Conservation (phyloP, 768 basidiomycete species). For the Lactifluus subvellereus region DNA sequence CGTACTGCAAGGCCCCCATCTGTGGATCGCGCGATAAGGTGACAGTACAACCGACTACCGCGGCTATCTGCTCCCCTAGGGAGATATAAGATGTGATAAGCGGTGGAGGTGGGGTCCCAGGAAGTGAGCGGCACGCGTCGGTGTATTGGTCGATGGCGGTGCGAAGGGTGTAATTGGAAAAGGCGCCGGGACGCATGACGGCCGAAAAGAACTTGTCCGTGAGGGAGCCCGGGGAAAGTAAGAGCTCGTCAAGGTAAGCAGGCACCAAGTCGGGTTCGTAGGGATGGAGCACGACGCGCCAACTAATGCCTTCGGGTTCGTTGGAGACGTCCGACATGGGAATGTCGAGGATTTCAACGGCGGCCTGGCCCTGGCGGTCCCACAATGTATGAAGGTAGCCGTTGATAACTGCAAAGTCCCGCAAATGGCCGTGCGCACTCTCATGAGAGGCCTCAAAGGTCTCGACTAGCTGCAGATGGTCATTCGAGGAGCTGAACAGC, state of each 20-base stretch:
- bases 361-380: conserved; percentile 74
- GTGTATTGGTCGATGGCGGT: conserved; percentile 82
- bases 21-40: conserved; percentile 63
- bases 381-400: conserved; percentile 63
- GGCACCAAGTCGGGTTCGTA: conserved; percentile 74
- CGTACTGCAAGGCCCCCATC: conserved; percentile 73
- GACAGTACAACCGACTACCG: conserved; percentile 84
- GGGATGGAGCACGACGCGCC: conserved; percentile 57
- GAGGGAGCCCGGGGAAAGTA: conserved; percentile 64
- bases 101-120: conserved; percentile 49
- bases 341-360: conserved; percentile 54
- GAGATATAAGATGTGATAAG: conserved; percentile 59
- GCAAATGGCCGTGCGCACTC: conserved; percentile 65
- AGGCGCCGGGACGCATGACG: conserved; percentile 82
- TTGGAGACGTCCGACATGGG: conserved; percentile 35
- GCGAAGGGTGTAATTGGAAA: conserved; percentile 75
- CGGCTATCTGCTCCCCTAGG: conserved; percentile 68
- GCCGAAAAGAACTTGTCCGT: conserved; percentile 76
- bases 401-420: conserved; percentile 61
- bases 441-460: conserved; percentile 53
- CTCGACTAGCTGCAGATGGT: conserved; percentile 53
- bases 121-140: conserved; percentile 60
- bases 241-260: conserved; percentile 80
- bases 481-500: conserved; percentile 49
- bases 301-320: conserved; percentile 34